These are phyloP conservation scores for Colletotrichum lini DNA, from an alignment of 2,329 filamentous ascomycete genomes.

Conservation along the genomic window DNA sequence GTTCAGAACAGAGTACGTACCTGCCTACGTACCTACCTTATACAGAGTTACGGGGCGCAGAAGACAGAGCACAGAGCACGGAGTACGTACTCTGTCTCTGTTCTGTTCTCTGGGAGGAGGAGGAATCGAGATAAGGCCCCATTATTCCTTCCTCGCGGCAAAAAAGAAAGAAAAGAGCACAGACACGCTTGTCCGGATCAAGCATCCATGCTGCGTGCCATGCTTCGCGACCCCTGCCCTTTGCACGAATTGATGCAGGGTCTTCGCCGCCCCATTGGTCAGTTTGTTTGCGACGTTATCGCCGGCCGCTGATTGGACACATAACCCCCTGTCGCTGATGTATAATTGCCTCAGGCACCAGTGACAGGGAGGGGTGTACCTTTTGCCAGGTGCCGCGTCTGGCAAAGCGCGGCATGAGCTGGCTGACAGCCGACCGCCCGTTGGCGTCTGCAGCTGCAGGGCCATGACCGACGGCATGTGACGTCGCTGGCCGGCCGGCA, in stretches of 20 bases:
- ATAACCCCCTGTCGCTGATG: background rate
- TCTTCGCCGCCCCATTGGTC: conserved; percentile 27
- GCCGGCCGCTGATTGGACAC: conserved; percentile 12
- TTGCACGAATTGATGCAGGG: conserved; percentile 35
- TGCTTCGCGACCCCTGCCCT: conserved; percentile 33
- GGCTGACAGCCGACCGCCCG: background rate
- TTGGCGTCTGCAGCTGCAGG: conserved; percentile 17
- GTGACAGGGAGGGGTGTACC: background rate
- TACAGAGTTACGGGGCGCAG: background rate
- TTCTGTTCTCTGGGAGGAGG: conserved; percentile 3
- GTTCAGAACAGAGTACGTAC: background rate
- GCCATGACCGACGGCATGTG: conserved; percentile 20
- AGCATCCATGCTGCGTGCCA: conserved; percentile 32
- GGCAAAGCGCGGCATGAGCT: conserved; percentile 2
- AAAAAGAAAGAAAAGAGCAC: conserved; percentile 15
- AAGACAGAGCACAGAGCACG: background rate
- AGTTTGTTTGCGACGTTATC: conserved; percentile 19
- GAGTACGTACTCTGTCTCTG: too few species aligned
- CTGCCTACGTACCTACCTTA: background rate
- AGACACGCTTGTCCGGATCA: conserved; percentile 22
- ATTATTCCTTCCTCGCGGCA: background rate
- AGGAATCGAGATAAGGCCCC: conserved; percentile 37
- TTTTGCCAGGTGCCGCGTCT: conserved; percentile 11
- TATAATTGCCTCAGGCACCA: conserved; percentile 25
- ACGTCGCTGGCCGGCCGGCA: conserved; percentile 34